Base-by-base conservation (phyloP, 2,329 filamentous ascomycete species). In the Hortaea sp. region DNA sequence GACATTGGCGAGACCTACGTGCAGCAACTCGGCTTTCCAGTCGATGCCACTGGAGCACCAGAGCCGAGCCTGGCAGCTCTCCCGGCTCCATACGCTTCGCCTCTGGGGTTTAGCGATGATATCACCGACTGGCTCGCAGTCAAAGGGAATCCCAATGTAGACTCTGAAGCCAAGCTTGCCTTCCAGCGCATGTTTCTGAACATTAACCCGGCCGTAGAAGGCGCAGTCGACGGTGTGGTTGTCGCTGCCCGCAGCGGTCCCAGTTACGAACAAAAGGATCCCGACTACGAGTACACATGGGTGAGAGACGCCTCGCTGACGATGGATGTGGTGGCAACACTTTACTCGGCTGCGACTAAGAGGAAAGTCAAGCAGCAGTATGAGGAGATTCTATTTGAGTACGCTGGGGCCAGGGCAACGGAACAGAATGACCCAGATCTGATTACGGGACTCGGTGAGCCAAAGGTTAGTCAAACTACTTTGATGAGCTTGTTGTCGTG, bases 271-370 rank as follows among this genome's bases (percentile, higher is more conserved):
- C 53, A 58, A 28, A 55, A 50, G 9, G 39, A 53, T 10, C 60
- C 60, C 6, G 57, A 62, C 41, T 63, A 63, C 48, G 55, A 53
- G n/a, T 64, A 64, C 46, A 58, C 61, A 43, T 64, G 61, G 59
- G 58, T 62, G 2, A 49, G 59, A 40, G 59, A 62, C 37, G 53
- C 56, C 12, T 56, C 53, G 0, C 43, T 63, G 34, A 63, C 60
- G 5, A 56, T 61, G 49, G 58, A 63, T 31, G 60, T 61, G 6
- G 58, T 61, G 2, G 40, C 54, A 39, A 50, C 41, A 9, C 48
- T 61, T 7, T 62, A 63, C 45, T 41, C 47, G 5, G 54, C 54
- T n/a, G 53, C 58, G 4, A 55, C 50, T 6, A 50, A 54, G 7
- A 28, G 29, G 20, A 45, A 42, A 4, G 45, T 51, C 7, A 60